Base-by-base conservation (phyloP, 371 early-diverging fungal genomes). In the Funneliformis caledonium region DNA sequence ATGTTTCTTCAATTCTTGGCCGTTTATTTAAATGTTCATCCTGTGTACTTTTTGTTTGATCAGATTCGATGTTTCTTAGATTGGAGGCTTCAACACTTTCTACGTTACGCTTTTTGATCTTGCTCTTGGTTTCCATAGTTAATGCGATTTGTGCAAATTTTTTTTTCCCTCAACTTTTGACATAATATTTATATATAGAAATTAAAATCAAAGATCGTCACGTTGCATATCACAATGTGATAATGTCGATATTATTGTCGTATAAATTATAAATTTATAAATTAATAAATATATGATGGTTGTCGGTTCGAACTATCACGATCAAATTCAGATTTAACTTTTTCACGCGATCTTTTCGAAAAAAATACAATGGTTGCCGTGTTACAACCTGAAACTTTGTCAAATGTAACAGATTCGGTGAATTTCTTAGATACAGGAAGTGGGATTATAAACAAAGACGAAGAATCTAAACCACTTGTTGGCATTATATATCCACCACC, bases 401-500 rank as follows among this genome's bases (percentile, higher is more conserved):
- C 12, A 6, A 43, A 70, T 10, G 22, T 47, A 37, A 3, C 3
- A n/a, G 45, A 42, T 5, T 47, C 70, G 8, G 33, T 47, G 42
- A 12, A 16, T 22, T 12, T 50, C 4, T 22, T 31, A 7, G 73
- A 73, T 19, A 26, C 42, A 45, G 52, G 22, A 50, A 31, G 14
- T 73, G 33, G 52, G n/a, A 50, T 22, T 19, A 70, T 42, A 4
- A 31, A 50, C 10, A 52, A 73, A 4, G 52, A 50, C 10, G 73
- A 73, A 60, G 37, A 56, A 33, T 42, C 78, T 48, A 78, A 60
- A 65, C 78, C 78, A n/a, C 31, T 78, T 26, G 68, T 78, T 4
- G 78, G 78, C 0, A 78, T 78, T 48, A 78, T 78, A 19, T 78
- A 78, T 65, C 78, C 78, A 16, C 78, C 78, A 26, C 78, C 78